Conservation (phyloP, 352 stramenopile species). For the Thalassiosira livingstoniorum region DNA sequence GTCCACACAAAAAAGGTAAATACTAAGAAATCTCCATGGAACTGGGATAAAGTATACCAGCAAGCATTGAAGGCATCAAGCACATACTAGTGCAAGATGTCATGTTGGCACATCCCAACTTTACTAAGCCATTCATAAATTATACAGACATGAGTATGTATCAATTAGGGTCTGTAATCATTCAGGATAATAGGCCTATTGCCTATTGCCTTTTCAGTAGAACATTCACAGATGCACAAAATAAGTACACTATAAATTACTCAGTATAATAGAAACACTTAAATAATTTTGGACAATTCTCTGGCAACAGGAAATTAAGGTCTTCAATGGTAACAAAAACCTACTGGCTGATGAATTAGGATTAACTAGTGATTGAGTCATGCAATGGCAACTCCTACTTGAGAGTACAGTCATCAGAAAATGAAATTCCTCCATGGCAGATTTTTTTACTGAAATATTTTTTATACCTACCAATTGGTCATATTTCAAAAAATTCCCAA, state of each 20-base stretch:
- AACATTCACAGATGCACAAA: constrained; percentile 51
- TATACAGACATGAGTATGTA: too few species aligned
- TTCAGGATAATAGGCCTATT: constrained; percentile 44
- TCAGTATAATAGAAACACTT: constrained; percentile 64
- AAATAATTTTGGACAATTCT: constrained; percentile 71
- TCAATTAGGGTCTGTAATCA: constrained; percentile 56
- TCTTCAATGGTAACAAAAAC: constrained; percentile 68
- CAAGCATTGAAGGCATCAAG: constrained; percentile 73
- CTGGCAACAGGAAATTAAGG: constrained; percentile 46
- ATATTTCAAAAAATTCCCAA: too few species aligned
- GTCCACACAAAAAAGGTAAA: constrained; percentile 26
- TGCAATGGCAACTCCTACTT: constrained; percentile 55
- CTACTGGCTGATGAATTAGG: constrained; percentile 34
- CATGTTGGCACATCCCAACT: constrained; percentile 66
- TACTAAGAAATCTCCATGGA: constrained; percentile 31
- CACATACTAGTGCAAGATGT: constrained; percentile 50
- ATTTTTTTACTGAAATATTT: too few species aligned
- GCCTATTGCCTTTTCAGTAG: constrained; percentile 58
- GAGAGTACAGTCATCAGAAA: too few species aligned
- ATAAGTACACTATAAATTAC: constrained; percentile 50
- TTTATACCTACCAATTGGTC: too few species aligned
- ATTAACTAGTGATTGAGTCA: constrained; percentile 41
- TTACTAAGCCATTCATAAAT: constrained; percentile 47
- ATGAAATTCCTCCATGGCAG: too few species aligned
- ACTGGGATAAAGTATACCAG: constrained; percentile 50